A percentile compares a stretch with the other conserved stretches of the same genome.
Conservation (phyloP, 192 early-diverging fungal species). For the Coemansia sp. region DNA sequence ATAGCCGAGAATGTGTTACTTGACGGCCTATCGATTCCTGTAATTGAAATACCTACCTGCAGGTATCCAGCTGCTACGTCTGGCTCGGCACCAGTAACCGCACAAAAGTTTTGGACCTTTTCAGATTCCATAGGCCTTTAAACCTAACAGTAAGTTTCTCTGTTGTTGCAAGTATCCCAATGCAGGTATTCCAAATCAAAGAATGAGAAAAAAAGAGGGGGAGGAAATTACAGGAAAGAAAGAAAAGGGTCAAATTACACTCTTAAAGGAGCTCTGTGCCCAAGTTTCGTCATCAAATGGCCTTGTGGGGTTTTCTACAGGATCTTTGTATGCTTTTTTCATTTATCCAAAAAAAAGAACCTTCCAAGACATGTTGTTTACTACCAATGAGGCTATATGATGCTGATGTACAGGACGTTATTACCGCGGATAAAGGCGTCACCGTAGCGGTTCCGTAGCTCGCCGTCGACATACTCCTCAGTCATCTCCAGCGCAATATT, state of each 20-base stretch:
- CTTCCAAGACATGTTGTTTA: not conserved
- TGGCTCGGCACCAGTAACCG: slow-evolving; percentile 71
- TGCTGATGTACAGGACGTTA: slow-evolving; percentile 75
- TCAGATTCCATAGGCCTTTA: slow-evolving; percentile 35
- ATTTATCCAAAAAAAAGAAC: slow-evolving; percentile 10
- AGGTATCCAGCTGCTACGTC: slow-evolving; percentile 70
- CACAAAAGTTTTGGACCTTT: slow-evolving; percentile 57
- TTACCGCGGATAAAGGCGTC: slow-evolving; percentile 98
- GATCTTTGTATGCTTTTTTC: not conserved
- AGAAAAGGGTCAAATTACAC: not conserved
- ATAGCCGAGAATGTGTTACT: not conserved
- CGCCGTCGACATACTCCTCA: slow-evolving; percentile 94
- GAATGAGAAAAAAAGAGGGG: not conserved
- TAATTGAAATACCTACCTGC: slow-evolving; percentile 21
- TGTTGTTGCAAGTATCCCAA: not conserved
- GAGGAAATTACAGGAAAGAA: not conserved
- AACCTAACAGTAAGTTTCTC: not conserved
- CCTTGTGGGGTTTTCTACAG: not conserved
- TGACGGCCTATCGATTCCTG: not conserved
- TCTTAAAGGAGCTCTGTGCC: not conserved
- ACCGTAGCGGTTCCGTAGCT: slow-evolving; percentile 88
- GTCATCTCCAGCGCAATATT: slow-evolving; percentile 97
- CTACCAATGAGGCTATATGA: slow-evolving; percentile 20
- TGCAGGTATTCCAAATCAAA: not conserved
- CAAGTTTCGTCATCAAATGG: not conserved